Conservation (phyloP, 495 filamentous ascomycete genomes). For the Lophium mytilinum region DNA sequence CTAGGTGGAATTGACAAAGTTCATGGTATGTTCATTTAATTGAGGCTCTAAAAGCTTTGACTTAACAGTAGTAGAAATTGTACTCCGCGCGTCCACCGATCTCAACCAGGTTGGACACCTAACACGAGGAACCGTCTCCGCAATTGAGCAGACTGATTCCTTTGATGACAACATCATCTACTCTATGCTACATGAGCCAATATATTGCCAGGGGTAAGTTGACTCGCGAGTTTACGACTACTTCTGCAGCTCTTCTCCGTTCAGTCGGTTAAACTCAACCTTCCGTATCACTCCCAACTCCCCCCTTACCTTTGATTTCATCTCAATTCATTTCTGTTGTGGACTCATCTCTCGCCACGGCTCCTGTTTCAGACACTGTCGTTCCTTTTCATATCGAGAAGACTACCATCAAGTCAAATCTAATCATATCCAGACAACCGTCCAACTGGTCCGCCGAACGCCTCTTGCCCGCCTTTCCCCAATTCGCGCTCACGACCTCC, state of each 20-base stretch:
- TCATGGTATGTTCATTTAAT: constrained; percentile 21
- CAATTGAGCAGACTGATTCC: constrained; percentile 53
- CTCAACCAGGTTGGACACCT: constrained; percentile 63
- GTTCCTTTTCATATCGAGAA: too few relatives aligned
- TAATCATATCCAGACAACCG: constrained; percentile 16
- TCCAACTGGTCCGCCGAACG: constrained; percentile 60
- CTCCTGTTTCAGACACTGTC: not conserved
- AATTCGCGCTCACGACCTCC: constrained; percentile 39
- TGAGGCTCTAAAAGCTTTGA: not conserved
- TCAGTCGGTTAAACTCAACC: too few relatives aligned
- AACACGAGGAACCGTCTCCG: constrained; percentile 58
- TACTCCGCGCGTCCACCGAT: constrained; percentile 60
- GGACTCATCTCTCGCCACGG: not conserved
- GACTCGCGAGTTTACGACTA: too few relatives aligned
- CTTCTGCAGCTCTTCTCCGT: too few relatives aligned
- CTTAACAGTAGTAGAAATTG: constrained; percentile 42
- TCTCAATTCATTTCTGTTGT: too few relatives aligned
- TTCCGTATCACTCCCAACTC: too few relatives aligned
- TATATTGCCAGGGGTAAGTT: constrained; percentile 56
- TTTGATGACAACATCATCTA: constrained; percentile 77
- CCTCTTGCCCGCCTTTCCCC: constrained; percentile 34
- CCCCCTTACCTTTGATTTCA: not conserved
- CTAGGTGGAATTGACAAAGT: constrained; percentile 30
- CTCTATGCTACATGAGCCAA: constrained; percentile 74
- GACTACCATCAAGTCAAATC: not conserved